Base-by-base conservation (phyloP, 2,329 filamentous ascomycete species). In the Ceratocystis albifundus region DNA sequence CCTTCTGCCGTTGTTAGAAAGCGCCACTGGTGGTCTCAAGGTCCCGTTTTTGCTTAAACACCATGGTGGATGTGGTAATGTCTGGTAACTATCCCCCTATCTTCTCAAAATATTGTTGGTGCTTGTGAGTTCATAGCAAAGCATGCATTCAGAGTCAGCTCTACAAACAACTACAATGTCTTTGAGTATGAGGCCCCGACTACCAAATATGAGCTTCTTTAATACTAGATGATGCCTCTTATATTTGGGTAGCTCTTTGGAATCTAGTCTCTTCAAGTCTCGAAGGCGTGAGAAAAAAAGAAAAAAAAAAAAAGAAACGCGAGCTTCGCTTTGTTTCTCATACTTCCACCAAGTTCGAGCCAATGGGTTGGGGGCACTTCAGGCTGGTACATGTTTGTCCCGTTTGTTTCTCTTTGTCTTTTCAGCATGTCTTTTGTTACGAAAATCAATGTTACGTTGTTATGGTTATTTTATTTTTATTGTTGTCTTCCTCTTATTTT, bases 391-490 rank as follows among this genome's bases (percentile, higher is more conserved):
- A 50, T 50, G n/a, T 17, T 57, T 17, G 28, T 6, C 20, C 53
- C 30, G n/a, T 57, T 41, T 41, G 20, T 30, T 57, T 57, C 30
- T 15, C 50, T 55, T 57, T 57, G 53, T 57, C 25, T 32, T 57
- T 57, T 57, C 25, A 15, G 30, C 7, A 30, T 57, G 25, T 57
- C 12, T 57, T 10, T 25, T 30, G 15, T 57, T 30, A 57, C 32
- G 53, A n/a, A 57, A 57, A 57, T 28, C 10, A 57, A 57, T 22
- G 36, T 28, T 28, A 63, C 36, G 61, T 28, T 45, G 41, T 48
- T 63, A 46, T 46, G 61, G 36, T 22, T 62, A 22, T 15, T 44
- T 22, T 62, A n/a, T n/a, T 15, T 44, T 22, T n/a, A 22, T 45
- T 32, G 1, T 28, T 32, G 12, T 63, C 22, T 2, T 62, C 22